Conservation (phyloP, 1,284 basidiomycete genomes). For the Sanghuangporus sanghuang region DNA sequence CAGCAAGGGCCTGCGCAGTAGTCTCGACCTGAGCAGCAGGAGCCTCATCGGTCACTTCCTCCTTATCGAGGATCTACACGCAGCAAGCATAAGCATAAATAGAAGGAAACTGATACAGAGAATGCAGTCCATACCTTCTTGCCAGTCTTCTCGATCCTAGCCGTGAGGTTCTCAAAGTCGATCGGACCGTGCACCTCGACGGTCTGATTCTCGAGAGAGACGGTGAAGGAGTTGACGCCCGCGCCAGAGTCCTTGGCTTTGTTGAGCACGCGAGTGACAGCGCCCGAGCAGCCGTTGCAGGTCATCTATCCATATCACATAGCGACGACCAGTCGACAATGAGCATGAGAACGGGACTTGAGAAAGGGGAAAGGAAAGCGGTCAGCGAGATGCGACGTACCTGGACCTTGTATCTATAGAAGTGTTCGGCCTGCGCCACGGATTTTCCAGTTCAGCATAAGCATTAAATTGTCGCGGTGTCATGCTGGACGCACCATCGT, state of each 20-base stretch:
- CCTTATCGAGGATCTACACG: conserved; percentile 13
- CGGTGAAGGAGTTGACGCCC: conserved; percentile 7
- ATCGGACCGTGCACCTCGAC: conserved; percentile 16
- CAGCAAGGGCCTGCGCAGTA: not conserved
- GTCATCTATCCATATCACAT: conserved; percentile 7
- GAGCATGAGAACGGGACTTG: not conserved
- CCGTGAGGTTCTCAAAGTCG: conserved; percentile 7
- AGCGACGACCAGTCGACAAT: not conserved
- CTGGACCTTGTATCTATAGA: conserved; percentile 13
- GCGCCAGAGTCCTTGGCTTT: conserved; percentile 11
- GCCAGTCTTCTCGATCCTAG: conserved; percentile 14
- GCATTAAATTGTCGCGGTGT: not conserved
- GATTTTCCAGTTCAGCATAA: not conserved
- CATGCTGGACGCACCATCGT: not conserved
- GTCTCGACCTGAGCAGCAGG: not conserved
- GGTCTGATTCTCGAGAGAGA: conserved; percentile 12
- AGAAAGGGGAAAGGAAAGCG: not conserved
- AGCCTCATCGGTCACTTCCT: conserved; percentile 3
- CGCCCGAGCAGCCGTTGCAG: conserved; percentile 17
- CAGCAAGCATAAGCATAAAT: not conserved
- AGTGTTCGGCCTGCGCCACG: not conserved
- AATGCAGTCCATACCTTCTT: conserved; percentile 9
- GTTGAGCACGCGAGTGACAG: conserved; percentile 7
- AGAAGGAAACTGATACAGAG: not conserved
- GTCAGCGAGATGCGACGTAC: not conserved